Base-by-base conservation (phyloP, 2,329 filamentous ascomycete genomes). In the Sporothrix brasiliensis region DNA sequence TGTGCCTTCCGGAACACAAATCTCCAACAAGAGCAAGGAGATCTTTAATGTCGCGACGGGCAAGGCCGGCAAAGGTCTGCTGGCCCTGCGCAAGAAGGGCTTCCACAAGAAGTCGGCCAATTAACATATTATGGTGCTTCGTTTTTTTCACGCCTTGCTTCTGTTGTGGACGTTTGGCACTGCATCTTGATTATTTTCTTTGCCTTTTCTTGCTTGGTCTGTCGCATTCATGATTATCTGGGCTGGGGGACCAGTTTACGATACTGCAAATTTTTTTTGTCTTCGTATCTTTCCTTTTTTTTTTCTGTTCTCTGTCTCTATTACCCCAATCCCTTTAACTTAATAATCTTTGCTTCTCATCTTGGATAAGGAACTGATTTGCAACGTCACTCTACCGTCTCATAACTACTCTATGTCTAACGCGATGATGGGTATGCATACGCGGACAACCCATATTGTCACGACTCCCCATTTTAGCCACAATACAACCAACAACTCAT, bases 71-170 rank as follows among this genome's bases (percentile, higher is more conserved):
- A 97, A 97, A 83, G 94, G 94, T 68, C 81, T 97, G 74, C 90
- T 97, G 79, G 93, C 91, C 74, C 97, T 97, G 82, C 92, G 94
- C 75, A 94, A 92, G 82, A 94, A 87, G 81, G 94, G 92, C 80
- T 89, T 97, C 79, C 71, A 72, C 69, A 72, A 72, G 63, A 74
- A 74, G 72, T 58, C 70, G 19, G 47, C 63, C 2, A 69, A 60
- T n/a, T 72, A 50, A 47, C 41, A 27, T 47, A 47, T 19, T 47
- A 9, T 16, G 21, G 61, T 66, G 3, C 19, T 52, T 10, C 21
- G 13, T 39, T 52, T 47, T 24, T 27, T 27, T 16, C 3, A 16
- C 24, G 4, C 10, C 14, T 56, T 49, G 5, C 41, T 30, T 49
- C 14, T 49, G 9, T 3, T 63, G 3, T 44, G 9, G 16, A 21